These are phyloP conservation scores for Ophiostoma himal-ulmi DNA, from an alignment of 2,329 filamentous ascomycete genomes.

Conservation along the genomic window DNA sequence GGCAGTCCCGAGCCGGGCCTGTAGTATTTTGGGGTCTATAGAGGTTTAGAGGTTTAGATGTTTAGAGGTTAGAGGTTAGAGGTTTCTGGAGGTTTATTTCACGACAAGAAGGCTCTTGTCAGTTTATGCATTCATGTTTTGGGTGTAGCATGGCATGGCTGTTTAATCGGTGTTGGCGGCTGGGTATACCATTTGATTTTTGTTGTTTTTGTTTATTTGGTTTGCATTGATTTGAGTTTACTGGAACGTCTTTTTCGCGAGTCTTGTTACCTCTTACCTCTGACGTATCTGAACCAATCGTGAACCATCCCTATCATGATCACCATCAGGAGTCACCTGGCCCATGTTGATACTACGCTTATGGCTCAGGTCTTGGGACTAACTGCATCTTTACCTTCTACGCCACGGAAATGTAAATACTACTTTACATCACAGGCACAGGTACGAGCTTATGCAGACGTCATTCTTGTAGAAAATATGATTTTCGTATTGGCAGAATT, in stretches of 20 bases:
- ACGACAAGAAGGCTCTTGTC: too few relatives aligned
- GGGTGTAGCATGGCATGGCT: background rate
- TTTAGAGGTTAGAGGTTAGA: background rate
- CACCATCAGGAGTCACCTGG: too few relatives aligned
- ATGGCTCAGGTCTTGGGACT: background rate
- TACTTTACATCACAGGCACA: background rate
- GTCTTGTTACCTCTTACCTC: background rate
- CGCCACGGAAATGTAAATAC: background rate
- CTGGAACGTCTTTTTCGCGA: background rate
- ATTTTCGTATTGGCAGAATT: too few relatives aligned
- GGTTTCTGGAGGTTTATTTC: too few relatives aligned
- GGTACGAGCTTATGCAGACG: background rate
- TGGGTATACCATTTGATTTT: background rate
- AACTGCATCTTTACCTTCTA: background rate
- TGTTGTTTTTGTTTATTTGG: background rate
- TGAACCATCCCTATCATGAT: too few relatives aligned
- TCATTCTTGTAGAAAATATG: background rate
- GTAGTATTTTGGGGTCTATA: background rate
- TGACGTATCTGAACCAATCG: background rate
- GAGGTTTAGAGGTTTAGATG: too few relatives aligned
- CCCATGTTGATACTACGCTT: background rate
- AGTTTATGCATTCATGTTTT: too few relatives aligned
- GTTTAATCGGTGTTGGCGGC: background rate
- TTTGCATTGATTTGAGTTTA: background rate
- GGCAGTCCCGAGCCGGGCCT: background rate